Evolutionary conservation across 345 rosid species (phyloP), one percentile per base, ranked within the genome.

Genomic region (Boechera divaricarpa): DNA sequence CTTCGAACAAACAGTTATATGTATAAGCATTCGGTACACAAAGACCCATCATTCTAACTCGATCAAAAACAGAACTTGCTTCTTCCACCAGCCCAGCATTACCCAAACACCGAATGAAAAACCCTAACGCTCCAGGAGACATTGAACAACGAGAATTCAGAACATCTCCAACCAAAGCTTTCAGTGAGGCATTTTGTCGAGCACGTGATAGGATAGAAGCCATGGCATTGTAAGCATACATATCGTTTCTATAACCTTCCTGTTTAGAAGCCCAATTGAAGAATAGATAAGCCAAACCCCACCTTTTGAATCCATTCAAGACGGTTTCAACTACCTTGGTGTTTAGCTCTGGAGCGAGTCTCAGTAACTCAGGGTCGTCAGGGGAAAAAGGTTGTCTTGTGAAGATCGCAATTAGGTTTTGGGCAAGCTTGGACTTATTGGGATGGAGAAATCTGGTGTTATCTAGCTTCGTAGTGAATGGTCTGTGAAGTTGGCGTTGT

Each of bases 161-260:
- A 67, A 87, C 79, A 35, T 89, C 85, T 39, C 28, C 21, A 1
- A 73, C 87, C 79, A 94, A 81, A 66, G 10, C 65, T 76, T 71
- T 89, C 83, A 94, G 70, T 83, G 77, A 76, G 86, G 86, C 91
- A 84, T 84, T 86, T 77, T 87, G 94, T 90, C 98, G 97, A 94
- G 91, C 97, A 87, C 87, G 83, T 85, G 96, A 90, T 62, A 94
- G 94, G 84, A 89, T 80, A 16, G 82, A 84, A 1, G 97, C 96
- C 96, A 94, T 89, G 77, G 96, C 91, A 72, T 91, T 94, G 80
- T 83, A 90, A 79, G 91, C 79, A 61, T 94, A 90, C 15, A 87
- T 76, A 51, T 84, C 90, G 64, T 89, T 89, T 62, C 58, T 75
- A 67, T 87, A 94, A 11, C 96, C 93, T 71, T 64, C 13, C 51